Evolutionary conservation across 2,329 filamentous ascomycete species (phyloP), one percentile per base, ranked within the genome.

Genomic region (Fusarium nematophilum): DNA sequence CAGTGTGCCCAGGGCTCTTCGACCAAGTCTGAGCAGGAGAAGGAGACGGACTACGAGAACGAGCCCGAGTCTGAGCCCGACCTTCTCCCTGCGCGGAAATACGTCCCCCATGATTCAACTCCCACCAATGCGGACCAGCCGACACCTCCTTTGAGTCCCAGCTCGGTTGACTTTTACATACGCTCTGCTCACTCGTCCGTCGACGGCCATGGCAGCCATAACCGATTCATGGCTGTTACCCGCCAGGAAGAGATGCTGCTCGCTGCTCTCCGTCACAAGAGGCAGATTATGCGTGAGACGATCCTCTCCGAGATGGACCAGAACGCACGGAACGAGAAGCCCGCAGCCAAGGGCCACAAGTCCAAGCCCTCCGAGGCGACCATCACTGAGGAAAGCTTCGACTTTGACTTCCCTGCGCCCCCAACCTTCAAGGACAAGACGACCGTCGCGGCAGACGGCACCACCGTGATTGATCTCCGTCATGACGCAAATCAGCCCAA

Each of bases 241-340:
- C 78, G 76, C 4, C 83, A 86, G 57, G 84, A 87, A 57, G 82
- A 86, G 70, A 81, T 85, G 77, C 75, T 87, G 1, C 74, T 87
- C 4, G 80, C 84, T 3, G 84, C 84, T 3, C 75, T 87, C 34
- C 78, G 84, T 8, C 78, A 82, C 62, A 85, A 85, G 74, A 77
- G 83, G n/a, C 79, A 83, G 3, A 75, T 76, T n/a, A 84, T 85
- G 79, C 80, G 82, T 3, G 79, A 83, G 57, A 78, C 76, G 3
- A 73, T 79, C 14, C 71, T 79, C 10, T 73, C 77, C 17, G 78
- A 81, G 55, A 73, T 77, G 11, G 78, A 79, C 25, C 78, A 77
- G 26, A 73, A 36, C 13, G 29, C 29, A 8, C 53, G 45, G 7
- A 52, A 25, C 8, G 60, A 63, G 38, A 64, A 53, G 23, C 36